phyloP scores from a whole-genome alignment of 495 filamentous ascomycete species.

The Melanomma pulvis-pyrius region DNA sequence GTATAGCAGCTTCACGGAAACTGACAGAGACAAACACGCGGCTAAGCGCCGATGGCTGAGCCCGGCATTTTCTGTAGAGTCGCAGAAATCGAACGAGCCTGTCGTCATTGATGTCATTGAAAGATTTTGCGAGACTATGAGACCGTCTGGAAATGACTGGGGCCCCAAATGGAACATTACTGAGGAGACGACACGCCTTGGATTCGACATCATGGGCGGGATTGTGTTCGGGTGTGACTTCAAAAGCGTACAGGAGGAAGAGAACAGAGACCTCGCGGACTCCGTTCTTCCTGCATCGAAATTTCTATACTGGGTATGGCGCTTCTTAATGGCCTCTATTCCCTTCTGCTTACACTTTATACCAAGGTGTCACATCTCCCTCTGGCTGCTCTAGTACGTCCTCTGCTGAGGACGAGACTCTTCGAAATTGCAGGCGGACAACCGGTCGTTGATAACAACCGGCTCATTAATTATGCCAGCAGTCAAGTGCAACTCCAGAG shows the following conservation, averaged over 20 bases:
- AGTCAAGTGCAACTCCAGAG: constrained; percentile 23
- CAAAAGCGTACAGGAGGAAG: constrained; percentile 31
- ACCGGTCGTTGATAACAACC: constrained; percentile 35
- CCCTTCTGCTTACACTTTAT: neutral
- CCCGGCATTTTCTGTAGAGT: constrained; percentile 37
- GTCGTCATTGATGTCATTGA: constrained; percentile 31
- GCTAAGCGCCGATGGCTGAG: constrained; percentile 27
- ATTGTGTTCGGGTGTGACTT: constrained; percentile 42
- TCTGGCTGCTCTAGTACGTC: constrained; percentile 29
- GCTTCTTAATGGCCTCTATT: neutral
- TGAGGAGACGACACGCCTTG: constrained; percentile 37
- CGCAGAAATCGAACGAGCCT: constrained; percentile 29
- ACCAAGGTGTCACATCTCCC: constrained; percentile 37
- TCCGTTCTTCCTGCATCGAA: constrained; percentile 51
- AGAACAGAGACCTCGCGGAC: constrained; percentile 45
- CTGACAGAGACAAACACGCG: constrained; percentile 33
- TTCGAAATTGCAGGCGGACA: constrained; percentile 36
- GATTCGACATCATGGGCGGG: constrained; percentile 46
- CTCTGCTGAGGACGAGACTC: constrained; percentile 36
- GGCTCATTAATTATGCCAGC: constrained; percentile 31
- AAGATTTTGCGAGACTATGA: constrained; percentile 38
- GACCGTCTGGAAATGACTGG: constrained; percentile 24
- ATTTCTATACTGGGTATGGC: constrained; percentile 38
- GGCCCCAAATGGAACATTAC: constrained; percentile 35
- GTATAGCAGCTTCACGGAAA: constrained; percentile 34